Percentiles rank a stretch among this genome's conserved stretches.
Evolutionary conservation across 768 basidiomycete species (phyloP).

Genomic region (Mycena leptocephala): DNA sequence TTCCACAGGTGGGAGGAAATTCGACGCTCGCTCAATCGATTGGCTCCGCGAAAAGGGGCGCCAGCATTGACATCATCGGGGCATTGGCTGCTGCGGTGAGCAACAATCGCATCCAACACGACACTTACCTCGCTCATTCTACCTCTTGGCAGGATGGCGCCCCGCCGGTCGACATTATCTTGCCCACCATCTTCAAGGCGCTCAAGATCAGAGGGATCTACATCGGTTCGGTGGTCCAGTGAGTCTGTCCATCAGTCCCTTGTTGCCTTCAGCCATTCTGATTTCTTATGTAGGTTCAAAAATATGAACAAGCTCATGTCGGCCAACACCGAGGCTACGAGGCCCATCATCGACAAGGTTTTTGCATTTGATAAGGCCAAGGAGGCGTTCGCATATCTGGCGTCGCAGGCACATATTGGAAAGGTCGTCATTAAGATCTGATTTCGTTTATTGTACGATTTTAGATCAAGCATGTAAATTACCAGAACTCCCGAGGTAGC

Average conservation of each 20-base stretch:
- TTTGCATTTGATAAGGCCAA: not conserved
- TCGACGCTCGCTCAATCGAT: constrained; percentile 65
- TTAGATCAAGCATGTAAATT: too few species aligned
- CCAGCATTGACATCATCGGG: constrained; percentile 53
- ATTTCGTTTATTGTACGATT: too few species aligned
- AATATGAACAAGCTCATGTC: not conserved
- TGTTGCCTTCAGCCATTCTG: not conserved
- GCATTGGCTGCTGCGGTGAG: not conserved
- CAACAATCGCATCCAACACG: not conserved
- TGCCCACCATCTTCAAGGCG: constrained; percentile 54
- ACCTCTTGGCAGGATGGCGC: constrained; percentile 38
- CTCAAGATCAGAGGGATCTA: constrained; percentile 66
- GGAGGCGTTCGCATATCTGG: not conserved
- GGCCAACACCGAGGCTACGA: not conserved
- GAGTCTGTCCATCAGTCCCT: constrained; percentile 34
- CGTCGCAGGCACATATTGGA: not conserved
- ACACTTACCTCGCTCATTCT: not conserved
- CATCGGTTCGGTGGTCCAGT: constrained; percentile 72
- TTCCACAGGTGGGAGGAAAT: constrained; percentile 66
- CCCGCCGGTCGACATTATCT: constrained; percentile 46
- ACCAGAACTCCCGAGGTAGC: too few species aligned
- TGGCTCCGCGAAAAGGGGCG: constrained; percentile 56
- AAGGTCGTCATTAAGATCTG: not conserved
- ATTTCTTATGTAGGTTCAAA: not conserved
- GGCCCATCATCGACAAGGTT: not conserved